Conservation (phyloP, 2,329 filamentous ascomycete genomes). For the Madurella mycetomatis region DNA sequence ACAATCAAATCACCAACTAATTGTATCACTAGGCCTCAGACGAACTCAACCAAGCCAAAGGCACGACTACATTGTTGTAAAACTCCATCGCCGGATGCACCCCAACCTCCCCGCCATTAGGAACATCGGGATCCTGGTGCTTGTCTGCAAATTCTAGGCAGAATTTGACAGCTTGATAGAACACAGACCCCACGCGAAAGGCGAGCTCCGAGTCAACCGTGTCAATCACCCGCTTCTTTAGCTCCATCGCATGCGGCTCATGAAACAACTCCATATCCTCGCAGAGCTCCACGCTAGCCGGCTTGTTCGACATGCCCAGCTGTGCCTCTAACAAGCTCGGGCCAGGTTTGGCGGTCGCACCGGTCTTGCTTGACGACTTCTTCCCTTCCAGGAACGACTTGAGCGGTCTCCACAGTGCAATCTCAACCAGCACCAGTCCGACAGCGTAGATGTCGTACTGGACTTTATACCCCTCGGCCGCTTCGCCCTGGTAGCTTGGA, state of each 20-base stretch:
- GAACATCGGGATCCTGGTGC: background rate
- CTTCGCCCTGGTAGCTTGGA: conserved; percentile 11
- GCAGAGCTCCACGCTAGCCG: background rate
- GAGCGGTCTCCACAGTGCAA: conserved; percentile 9
- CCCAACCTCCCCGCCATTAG: background rate
- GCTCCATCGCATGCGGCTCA: conserved; percentile 5
- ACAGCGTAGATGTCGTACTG: conserved; percentile 10
- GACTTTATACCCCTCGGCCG: conserved; percentile 11
- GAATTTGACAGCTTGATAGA: conserved; percentile 6
- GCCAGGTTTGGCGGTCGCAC: background rate
- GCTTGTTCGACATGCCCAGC: background rate
- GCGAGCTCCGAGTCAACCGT: conserved; percentile 5
- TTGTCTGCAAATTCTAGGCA: conserved; percentile 9
- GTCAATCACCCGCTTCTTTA: conserved; percentile 1
- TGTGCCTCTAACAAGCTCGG: background rate
- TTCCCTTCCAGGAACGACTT: conserved; percentile 1
- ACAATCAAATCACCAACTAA: too few species aligned
- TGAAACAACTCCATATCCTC: conserved; percentile 7
- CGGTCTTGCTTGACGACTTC: background rate
- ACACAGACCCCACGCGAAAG: conserved; percentile 6
- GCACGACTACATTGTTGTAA: conserved; percentile 12
- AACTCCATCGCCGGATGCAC: conserved; percentile 13
- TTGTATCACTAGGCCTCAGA: too few species aligned
- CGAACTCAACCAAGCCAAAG: background rate
- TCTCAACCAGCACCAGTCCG: conserved; percentile 11